A percentile compares a stretch with the other conserved stretches of the same genome.
phyloP scores from a whole-genome alignment of 495 filamentous ascomycete species.

The Penicillium canariense region DNA sequence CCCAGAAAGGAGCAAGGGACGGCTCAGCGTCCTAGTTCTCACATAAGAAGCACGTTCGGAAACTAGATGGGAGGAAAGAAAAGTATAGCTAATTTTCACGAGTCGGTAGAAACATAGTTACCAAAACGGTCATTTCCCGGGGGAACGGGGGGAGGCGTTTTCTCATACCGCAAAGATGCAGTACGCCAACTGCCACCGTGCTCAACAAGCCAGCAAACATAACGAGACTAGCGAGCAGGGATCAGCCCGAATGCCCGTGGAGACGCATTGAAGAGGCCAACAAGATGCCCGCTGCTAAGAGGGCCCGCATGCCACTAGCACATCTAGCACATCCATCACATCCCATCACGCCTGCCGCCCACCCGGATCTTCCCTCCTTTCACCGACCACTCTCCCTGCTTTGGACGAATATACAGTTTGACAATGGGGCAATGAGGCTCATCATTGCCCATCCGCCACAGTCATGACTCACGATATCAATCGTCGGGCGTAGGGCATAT shows the following conservation, averaged over 20 bases:
- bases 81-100: neutral
- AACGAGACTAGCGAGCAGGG: neutral
- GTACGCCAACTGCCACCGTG: neutral
- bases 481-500: too few species aligned
- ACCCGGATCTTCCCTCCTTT: neutral
- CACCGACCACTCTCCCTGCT: neutral
- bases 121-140: neutral
- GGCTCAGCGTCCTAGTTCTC: neutral
- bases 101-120: neutral
- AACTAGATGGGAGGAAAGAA: neutral
- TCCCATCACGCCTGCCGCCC: neutral
- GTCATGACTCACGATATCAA: neutral
- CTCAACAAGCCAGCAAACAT: neutral
- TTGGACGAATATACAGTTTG: neutral
- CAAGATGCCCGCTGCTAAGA: neutral
- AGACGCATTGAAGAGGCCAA: neutral
- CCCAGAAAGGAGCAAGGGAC: slow-evolving; percentile 1
- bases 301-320: neutral
- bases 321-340: too few species aligned
- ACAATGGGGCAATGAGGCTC: neutral
- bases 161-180: neutral
- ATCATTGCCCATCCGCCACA: neutral
- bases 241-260: neutral
- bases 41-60: slow-evolving; percentile 12
- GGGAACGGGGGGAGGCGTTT: neutral